Conservation (phyloP, 148 eudicot genomes). For the Nyssa sinensis region DNA sequence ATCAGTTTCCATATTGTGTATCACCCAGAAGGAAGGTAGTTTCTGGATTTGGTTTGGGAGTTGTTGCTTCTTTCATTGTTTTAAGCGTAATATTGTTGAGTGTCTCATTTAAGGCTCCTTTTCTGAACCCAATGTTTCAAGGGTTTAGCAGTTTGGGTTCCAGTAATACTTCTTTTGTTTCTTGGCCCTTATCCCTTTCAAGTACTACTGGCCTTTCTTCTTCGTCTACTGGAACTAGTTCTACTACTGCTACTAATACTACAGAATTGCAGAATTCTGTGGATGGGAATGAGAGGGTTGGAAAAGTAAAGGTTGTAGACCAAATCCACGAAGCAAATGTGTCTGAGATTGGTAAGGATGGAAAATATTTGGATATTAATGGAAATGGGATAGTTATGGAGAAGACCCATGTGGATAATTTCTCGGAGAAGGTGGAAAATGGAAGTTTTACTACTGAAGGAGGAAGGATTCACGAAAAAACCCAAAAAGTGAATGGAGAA, state of each 20-base stretch:
- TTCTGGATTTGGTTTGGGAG: constrained; percentile 52
- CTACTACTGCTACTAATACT: neutral
- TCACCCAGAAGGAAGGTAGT: constrained; percentile 40
- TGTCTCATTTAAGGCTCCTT: constrained; percentile 28
- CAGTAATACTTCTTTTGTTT: constrained; percentile 8
- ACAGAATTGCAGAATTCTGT: constrained; percentile 9
- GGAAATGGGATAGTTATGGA: constrained; percentile 23
- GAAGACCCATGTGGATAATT: constrained; percentile 34
- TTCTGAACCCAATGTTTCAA: constrained; percentile 26
- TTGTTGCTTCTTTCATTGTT: constrained; percentile 40
- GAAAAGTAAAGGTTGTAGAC: too few relatives aligned
- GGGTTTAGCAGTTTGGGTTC: constrained; percentile 20
- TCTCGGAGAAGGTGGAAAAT: constrained; percentile 19
- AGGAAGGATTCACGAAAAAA: neutral
- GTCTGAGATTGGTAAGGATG: constrained; percentile 12
- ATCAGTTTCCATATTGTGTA: constrained; percentile 28
- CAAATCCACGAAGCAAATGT: constrained; percentile 17
- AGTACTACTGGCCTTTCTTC: constrained; percentile 4
- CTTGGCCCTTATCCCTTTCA: constrained; percentile 36
- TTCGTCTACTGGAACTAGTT: constrained; percentile 10
- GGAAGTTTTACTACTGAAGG: constrained; percentile 15
- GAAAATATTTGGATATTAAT: constrained; percentile 13
- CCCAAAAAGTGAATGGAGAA: neutral
- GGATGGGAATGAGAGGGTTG: neutral
- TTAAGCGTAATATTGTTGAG: constrained; percentile 32